phyloP scores from a whole-genome alignment of 2,329 filamentous ascomycete genomes.

The Hypoxylon sp. region DNA sequence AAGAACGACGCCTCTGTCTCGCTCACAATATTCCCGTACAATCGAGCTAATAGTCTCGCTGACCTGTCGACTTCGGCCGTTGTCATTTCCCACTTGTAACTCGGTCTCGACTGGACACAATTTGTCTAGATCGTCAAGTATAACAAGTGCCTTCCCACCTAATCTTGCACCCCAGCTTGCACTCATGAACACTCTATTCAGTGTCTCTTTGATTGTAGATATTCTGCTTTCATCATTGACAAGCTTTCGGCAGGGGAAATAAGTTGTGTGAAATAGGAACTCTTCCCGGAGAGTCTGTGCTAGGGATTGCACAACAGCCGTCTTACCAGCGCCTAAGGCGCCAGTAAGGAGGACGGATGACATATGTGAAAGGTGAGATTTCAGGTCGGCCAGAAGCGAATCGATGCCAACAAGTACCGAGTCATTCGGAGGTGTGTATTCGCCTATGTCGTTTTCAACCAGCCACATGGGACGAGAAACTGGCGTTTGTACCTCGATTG shows the following conservation, averaged over 20 bases:
- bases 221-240: slow-evolving; percentile 93
- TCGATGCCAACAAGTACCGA: slow-evolving; percentile 88
- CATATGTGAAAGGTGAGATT: slow-evolving; percentile 82
- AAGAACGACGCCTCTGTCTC: slow-evolving; percentile 84
- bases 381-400: slow-evolving; percentile 76
- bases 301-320: slow-evolving; percentile 80
- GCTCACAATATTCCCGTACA: slow-evolving; percentile 84
- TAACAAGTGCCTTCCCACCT: slow-evolving; percentile 84
- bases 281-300: slow-evolving; percentile 79
- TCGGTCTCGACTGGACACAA: slow-evolving; percentile 95
- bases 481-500: slow-evolving; percentile 81
- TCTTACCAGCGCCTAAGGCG: slow-evolving; percentile 91
- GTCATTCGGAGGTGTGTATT: slow-evolving; percentile 68
- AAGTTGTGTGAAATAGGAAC: slow-evolving; percentile 83
- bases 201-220: slow-evolving; percentile 89
- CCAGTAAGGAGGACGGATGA: slow-evolving; percentile 93
- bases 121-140: slow-evolving; percentile 93
- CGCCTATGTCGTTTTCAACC: slow-evolving; percentile 59
- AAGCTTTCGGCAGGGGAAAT: slow-evolving; percentile 87
- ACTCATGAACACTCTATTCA: slow-evolving; percentile 86
- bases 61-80: slow-evolving; percentile 90
- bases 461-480: slow-evolving; percentile 74
- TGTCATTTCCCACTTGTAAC: slow-evolving; percentile 92
- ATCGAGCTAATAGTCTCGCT: slow-evolving; percentile 89
- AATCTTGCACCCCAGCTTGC: slow-evolving; percentile 92